phyloP scores from a whole-genome alignment of 441 rosid genomes.

The Aleurites moluccanus region DNA sequence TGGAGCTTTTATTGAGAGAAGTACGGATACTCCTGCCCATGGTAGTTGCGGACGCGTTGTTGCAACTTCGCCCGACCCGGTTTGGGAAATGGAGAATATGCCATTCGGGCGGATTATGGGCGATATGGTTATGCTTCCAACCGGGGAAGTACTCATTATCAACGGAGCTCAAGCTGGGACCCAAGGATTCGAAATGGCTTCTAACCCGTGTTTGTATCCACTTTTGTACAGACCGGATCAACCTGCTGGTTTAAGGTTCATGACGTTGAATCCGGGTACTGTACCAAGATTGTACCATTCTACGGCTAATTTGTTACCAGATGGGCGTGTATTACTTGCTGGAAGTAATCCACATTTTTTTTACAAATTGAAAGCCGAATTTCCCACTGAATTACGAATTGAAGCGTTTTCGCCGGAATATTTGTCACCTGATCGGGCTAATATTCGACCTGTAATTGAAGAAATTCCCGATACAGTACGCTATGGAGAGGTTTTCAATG shows the following conservation, averaged over 20 bases:
- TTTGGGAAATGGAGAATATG: constrained; percentile 54
- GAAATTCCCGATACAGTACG: constrained; percentile 41
- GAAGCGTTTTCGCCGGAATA: constrained; percentile 78
- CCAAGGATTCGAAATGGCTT: constrained; percentile 49
- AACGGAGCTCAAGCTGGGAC: constrained; percentile 54
- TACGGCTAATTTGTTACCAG: constrained; percentile 59
- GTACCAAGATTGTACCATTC: constrained; percentile 84
- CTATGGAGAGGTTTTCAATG: constrained; percentile 59
- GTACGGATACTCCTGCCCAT: constrained; percentile 52
- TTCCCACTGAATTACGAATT: constrained; percentile 75
- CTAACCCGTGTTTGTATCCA: constrained; percentile 44
- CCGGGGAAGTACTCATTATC: constrained; percentile 43
- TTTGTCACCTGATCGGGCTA: constrained; percentile 41
- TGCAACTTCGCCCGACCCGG: constrained; percentile 47
- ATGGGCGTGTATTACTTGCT: constrained; percentile 72
- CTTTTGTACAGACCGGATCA: constrained; percentile 42
- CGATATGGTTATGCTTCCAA: constrained; percentile 45
- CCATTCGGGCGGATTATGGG: constrained; percentile 50
- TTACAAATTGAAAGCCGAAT: constrained; percentile 56
- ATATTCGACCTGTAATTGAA: constrained; percentile 48
- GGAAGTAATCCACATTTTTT: constrained; percentile 84
- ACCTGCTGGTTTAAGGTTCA: constrained; percentile 49
- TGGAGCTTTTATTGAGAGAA: constrained; percentile 46
- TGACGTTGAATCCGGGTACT: constrained; percentile 49
- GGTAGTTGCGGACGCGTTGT: constrained; percentile 60